Evolutionary conservation across 768 basidiomycete species (phyloP).

Genomic region (Pisolithus sp.): DNA sequence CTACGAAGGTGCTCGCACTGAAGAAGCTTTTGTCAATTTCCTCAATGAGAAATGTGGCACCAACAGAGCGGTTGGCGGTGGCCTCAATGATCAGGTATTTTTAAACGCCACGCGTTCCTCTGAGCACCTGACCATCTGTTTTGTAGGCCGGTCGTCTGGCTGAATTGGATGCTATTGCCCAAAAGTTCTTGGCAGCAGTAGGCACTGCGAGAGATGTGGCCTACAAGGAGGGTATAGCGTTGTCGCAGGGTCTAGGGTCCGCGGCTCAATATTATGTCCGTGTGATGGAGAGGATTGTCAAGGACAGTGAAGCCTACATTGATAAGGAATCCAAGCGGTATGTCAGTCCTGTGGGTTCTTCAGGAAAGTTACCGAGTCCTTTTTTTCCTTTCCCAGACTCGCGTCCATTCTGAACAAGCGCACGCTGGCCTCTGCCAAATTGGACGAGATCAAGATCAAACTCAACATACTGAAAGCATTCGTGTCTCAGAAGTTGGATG

Average conservation of each 20-base stretch:
- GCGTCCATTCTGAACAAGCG: slow-evolving; percentile 72
- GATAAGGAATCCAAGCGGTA: slow-evolving; percentile 84
- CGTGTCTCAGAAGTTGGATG: slow-evolving; percentile 25
- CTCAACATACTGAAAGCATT: slow-evolving; percentile 78
- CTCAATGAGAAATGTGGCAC: slow-evolving; percentile 87
- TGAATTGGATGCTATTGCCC: slow-evolving; percentile 72
- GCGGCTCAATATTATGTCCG: slow-evolving; percentile 75
- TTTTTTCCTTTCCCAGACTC: slow-evolving; percentile 39
- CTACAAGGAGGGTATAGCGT: slow-evolving; percentile 52
- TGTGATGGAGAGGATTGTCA: slow-evolving; percentile 83
- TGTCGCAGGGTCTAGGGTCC: slow-evolving; percentile 44
- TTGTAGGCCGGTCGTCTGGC: slow-evolving; percentile 73
- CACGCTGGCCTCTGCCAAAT: slow-evolving; percentile 65
- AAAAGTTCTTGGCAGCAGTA: slow-evolving; percentile 62
- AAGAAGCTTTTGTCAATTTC: slow-evolving; percentile 70
- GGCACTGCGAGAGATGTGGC: slow-evolving; percentile 53
- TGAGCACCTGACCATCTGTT: slow-evolving; percentile 3
- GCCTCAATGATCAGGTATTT: slow-evolving; percentile 61
- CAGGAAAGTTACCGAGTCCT: slow-evolving; percentile 5
- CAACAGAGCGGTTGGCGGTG: slow-evolving; percentile 74
- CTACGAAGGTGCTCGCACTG: slow-evolving; percentile 68
- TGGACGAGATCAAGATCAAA: slow-evolving; percentile 93
- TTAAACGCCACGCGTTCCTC: background rate
- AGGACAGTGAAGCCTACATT: slow-evolving; percentile 66
- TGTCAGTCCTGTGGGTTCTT: slow-evolving; percentile 11